Base-by-base conservation (phyloP, 176 grass and related monocot species). In the Olyra latifolia region DNA sequence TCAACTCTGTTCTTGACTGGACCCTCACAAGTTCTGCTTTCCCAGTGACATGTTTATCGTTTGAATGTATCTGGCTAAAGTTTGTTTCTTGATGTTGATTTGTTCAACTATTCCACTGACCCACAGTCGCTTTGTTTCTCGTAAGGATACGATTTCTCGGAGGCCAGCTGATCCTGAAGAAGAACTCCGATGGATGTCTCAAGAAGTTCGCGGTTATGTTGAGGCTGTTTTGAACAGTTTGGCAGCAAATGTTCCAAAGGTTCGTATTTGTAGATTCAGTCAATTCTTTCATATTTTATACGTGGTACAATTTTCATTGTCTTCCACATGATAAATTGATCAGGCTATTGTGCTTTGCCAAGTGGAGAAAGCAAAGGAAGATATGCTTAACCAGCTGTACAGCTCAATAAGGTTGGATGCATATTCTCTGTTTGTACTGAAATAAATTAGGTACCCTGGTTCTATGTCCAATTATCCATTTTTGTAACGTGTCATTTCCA, bases 151-250 rank as follows among this genome's bases (percentile, higher is more conserved):
- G 0, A 91, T 97, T 86, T 76, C 79, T 22, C 84, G 96, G 76
- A 93, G 56, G 68, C 96, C 90, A 54, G 96, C 93, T 82, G 93
- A 99, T 86, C 96, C 96, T 72, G 96, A 95, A 86, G 96, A 95
- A 90, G 96, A 99, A 80, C 90, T 99, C 45, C 78, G 90, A 72
- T 99, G 96, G 96, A 99, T 99, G 96, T 95, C 96, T 67, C 96
- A 99, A 87, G 96, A 99, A 99, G 90, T 99, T 59, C 93, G 96
- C 58, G 88, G 96, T 86, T 99, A 99, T 80, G 96, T 99, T 8
- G 96, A 99, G 68, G 93, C 93, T 69, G 93, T 99, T 87, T 86
- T 99, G 79, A 93, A 95, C 80, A 95, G 93, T 91, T 89, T 99
- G 78, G 90, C 96, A 53, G 93, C 96, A 84, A 99, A 99, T 67